A percentile compares a stretch with the other conserved stretches of the same genome.
Conservation (phyloP, 768 basidiomycete genomes). For the Hericium coralloides region DNA sequence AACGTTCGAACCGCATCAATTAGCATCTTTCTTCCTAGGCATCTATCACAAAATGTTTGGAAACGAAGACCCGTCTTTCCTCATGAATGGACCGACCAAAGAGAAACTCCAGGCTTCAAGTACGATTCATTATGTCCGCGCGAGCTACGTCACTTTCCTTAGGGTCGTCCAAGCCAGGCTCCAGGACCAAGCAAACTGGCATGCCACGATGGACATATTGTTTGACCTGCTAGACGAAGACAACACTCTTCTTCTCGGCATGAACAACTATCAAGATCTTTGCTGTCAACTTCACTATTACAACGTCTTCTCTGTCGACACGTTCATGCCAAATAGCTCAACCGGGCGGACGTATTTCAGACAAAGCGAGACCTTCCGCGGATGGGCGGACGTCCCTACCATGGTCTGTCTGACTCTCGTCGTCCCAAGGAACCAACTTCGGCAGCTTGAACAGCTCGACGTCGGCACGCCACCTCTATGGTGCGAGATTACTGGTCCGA, state of each 20-base stretch:
- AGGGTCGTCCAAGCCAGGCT: conserved; percentile 26
- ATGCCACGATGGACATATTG: conserved; percentile 27
- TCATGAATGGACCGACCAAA: conserved; percentile 1
- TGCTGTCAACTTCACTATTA: not conserved
- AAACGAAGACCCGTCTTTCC: conserved; percentile 24
- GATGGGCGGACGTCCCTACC: conserved; percentile 25
- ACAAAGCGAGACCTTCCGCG: conserved; percentile 1
- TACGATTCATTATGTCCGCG: conserved; percentile 37
- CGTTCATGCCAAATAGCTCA: conserved; percentile 7
- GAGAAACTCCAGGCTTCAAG: conserved; percentile 6
- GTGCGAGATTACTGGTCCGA: conserved; percentile 9
- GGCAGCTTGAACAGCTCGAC: conserved; percentile 18
- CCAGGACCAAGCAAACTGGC: conserved; percentile 30
- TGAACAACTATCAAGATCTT: not conserved
- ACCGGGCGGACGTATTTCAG: not conserved
- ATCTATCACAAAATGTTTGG: conserved; percentile 38
- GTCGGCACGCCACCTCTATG: not conserved
- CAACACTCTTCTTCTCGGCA: not conserved
- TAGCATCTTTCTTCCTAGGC: conserved; percentile 31
- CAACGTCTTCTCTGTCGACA: not conserved
- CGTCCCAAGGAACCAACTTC: conserved; percentile 23
- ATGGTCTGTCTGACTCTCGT: conserved; percentile 29
- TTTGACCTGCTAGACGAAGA: conserved; percentile 5
- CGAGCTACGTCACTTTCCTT: conserved; percentile 38
- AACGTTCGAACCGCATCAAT: conserved; percentile 22